phyloP scores from a whole-genome alignment of 345 rosid genomes.

The Moricandia moricandioides region DNA sequence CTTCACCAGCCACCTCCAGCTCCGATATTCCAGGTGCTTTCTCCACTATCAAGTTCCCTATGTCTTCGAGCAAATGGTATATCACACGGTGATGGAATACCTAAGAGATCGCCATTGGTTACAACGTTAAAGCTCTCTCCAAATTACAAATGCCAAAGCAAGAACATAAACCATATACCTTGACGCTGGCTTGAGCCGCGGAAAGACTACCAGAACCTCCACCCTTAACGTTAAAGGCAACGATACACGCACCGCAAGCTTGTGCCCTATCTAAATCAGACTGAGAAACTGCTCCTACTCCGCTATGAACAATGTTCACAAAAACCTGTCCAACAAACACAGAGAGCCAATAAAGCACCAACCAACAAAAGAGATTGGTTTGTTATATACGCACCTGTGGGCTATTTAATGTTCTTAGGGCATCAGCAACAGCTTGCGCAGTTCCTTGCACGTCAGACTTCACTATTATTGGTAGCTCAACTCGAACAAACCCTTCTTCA shows the following conservation, averaged over 20 bases:
- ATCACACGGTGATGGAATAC: slow-evolving; percentile 72
- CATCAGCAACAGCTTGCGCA: slow-evolving; percentile 95
- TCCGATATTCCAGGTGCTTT: slow-evolving; percentile 84
- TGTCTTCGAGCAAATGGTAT: slow-evolving; percentile 87
- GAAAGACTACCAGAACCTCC: slow-evolving; percentile 45
- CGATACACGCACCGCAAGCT: slow-evolving; percentile 78
- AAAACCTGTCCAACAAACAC: slow-evolving; percentile 53
- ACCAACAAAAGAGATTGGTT: background rate
- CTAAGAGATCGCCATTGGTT: slow-evolving; percentile 37
- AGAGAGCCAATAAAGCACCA: background rate
- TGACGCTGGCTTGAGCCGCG: slow-evolving; percentile 59
- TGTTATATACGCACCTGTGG: slow-evolving; percentile 56
- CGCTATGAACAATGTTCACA: slow-evolving; percentile 81
- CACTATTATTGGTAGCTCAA: slow-evolving; percentile 69
- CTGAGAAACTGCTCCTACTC: slow-evolving; percentile 83
- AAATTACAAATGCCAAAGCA: background rate
- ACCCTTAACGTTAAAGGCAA: slow-evolving; percentile 76
- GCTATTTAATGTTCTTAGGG: slow-evolving; percentile 76
- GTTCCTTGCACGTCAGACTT: slow-evolving; percentile 96
- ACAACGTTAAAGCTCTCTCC: background rate
- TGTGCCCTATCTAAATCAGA: slow-evolving; percentile 87
- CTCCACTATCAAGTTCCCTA: slow-evolving; percentile 83
- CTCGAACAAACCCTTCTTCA: slow-evolving; percentile 53
- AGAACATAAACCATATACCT: slow-evolving; percentile 47
- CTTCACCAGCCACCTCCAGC: slow-evolving; percentile 85